Conservation (phyloP, 306 rosid species). For the Phaseolus lunatus region DNA sequence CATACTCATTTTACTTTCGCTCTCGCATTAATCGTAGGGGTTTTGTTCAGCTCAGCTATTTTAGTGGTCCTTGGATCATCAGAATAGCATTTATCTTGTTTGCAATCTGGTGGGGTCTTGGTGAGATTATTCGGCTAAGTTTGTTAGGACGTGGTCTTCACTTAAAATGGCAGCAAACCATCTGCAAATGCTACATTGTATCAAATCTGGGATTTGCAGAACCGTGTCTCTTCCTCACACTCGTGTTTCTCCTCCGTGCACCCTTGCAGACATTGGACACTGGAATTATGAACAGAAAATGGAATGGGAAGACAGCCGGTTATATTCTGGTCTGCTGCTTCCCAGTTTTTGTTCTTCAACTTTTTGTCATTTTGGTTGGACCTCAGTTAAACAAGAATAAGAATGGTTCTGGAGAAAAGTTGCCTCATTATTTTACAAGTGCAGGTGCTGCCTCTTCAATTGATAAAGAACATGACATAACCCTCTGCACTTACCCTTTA, state of each 20-base stretch:
- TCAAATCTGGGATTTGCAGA: conserved; percentile 97
- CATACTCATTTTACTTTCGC: conserved; percentile 87
- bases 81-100: conserved; percentile 77
- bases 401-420: conserved; percentile 46
- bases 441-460: conserved; percentile 47
- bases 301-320: conserved; percentile 82
- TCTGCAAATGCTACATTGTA: conserved; percentile 92
- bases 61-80: conserved; percentile 97
- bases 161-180: conserved; percentile 82
- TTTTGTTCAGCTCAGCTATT: conserved; percentile 75
- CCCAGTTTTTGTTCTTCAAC: conserved; percentile 85
- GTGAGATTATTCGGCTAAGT: conserved; percentile 80
- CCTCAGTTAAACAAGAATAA: conserved; percentile 57
- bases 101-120: conserved; percentile 95
- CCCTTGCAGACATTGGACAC: conserved; percentile 78
- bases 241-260: conserved; percentile 90
- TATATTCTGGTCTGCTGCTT: conserved; percentile 77
- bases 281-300: conserved; percentile 74
- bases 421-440: conserved; percentile 73
- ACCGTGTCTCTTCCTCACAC: conserved; percentile 95
- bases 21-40: conserved; percentile 69
- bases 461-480: conserved; percentile 51
- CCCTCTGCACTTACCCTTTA: conserved; percentile 94
- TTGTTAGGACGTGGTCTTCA: conserved; percentile 65
- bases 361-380: conserved; percentile 71